Evolutionary conservation across 352 stramenopile species (phyloP).

Genomic region (Globisporangium heterothallicum): DNA sequence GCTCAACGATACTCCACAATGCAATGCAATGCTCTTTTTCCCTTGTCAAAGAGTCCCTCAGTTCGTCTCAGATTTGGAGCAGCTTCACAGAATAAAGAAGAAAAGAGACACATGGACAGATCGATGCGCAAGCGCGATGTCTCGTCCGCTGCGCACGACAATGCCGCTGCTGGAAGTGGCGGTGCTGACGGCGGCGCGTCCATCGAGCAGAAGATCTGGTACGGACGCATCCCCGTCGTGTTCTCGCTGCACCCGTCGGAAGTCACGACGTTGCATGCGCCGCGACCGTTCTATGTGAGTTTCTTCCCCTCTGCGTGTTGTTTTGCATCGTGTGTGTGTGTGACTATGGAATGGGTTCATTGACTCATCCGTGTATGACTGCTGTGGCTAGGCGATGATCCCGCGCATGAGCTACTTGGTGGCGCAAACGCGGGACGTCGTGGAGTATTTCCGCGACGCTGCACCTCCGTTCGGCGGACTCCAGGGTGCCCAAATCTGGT

Average conservation of each 20-base stretch:
- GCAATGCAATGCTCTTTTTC: no score
- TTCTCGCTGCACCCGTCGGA: conserved; percentile 72
- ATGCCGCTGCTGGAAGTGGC: no score
- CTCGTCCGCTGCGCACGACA: no score
- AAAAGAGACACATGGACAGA: no score
- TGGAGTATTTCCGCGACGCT: conserved; percentile 77
- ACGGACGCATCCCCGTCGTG: conserved; percentile 59
- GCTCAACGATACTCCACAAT: no score
- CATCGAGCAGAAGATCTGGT: conserved; percentile 41
- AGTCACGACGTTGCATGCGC: conserved; percentile 75
- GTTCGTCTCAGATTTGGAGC: no score
- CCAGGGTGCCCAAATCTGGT: conserved; percentile 61
- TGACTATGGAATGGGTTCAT: background rate
- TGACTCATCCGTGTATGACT: background rate
- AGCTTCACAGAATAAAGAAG: no score
- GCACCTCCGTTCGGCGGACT: conserved; percentile 55
- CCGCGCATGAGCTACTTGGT: conserved; percentile 79
- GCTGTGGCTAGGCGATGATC: conserved; percentile 51
- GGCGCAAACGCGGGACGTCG: conserved; percentile 59
- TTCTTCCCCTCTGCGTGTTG: background rate
- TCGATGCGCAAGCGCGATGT: no score
- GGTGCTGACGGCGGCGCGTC: no score
- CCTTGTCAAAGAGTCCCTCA: no score
- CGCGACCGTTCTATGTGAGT: conserved; percentile 75
- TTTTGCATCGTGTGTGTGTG: no score